phyloP scores from a whole-genome alignment of 108 stramenopile genomes.

The Parietichytrium sp. region DNA sequence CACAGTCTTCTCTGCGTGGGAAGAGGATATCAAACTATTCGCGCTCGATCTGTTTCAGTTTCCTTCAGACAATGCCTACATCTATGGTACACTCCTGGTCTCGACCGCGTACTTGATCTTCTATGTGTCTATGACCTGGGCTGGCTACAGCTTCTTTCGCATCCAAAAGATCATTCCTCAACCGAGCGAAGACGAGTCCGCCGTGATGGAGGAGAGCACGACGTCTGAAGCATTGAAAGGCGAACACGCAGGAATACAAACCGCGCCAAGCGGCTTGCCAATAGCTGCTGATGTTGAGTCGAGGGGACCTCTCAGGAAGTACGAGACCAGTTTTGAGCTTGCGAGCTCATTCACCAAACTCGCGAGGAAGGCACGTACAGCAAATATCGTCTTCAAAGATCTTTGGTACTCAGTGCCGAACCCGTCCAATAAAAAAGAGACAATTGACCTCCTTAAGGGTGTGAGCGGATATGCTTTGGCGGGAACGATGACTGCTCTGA shows the following conservation, averaged over 20 bases:
- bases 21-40: no score
- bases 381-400: background rate
- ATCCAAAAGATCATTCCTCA: background rate
- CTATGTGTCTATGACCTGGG: background rate
- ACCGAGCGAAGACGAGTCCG: background rate
- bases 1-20: no score
- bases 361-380: background rate
- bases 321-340: background rate
- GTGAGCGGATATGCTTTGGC: slow-evolving; percentile 36
- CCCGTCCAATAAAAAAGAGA: background rate
- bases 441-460: slow-evolving; percentile 17
- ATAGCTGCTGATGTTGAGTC: background rate
- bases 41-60: slow-evolving; percentile 32
- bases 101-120: background rate
- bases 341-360: slow-evolving; percentile 10
- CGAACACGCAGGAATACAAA: background rate
- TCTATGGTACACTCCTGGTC: background rate
- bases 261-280: background rate
- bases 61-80: background rate
- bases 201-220: background rate
- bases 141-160: background rate
- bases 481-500: slow-evolving; percentile 47
- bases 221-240: background rate
- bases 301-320: no score
- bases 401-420: slow-evolving; percentile 19